Evolutionary conservation across 257 asterid genomes (phyloP).

Genomic region (Eustoma russellianum): DNA sequence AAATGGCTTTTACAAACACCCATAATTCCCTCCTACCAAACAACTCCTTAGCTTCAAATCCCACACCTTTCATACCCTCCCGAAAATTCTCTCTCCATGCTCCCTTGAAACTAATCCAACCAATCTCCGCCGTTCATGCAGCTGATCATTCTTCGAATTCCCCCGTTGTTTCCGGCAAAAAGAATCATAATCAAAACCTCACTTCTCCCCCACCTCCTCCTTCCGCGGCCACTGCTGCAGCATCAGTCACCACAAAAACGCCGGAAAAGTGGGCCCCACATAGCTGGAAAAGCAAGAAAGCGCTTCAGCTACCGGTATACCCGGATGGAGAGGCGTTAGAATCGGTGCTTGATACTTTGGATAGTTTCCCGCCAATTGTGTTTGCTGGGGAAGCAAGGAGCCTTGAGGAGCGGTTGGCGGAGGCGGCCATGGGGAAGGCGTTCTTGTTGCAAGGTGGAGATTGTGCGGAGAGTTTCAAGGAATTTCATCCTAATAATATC

Average conservation of each 20-base stretch:
- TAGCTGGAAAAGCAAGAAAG: constrained; percentile 47
- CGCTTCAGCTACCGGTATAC: constrained; percentile 45
- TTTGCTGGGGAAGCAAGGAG: constrained; percentile 81
- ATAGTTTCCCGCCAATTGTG: constrained; percentile 58
- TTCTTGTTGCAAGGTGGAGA: constrained; percentile 78
- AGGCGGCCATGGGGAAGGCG: constrained; percentile 76
- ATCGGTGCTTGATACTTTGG: constrained; percentile 45
- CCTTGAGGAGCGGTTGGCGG: constrained; percentile 60
- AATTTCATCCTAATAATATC: constrained; percentile 63
- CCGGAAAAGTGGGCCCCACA: constrained; percentile 32
- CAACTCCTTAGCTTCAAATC: constrained; percentile 22
- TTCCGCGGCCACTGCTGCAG: constrained; percentile 12
- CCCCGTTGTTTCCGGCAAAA: no score
- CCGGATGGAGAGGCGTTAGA: constrained; percentile 37
- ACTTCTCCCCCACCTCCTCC: constrained; percentile 21
- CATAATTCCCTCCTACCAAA: constrained; percentile 32
- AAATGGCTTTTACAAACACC: constrained; percentile 31
- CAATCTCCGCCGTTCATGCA: constrained; percentile 38
- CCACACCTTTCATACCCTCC: constrained; percentile 9
- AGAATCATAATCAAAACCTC: constrained; percentile 22
- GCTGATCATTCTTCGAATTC: constrained; percentile 25
- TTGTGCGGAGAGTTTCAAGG: constrained; percentile 87
- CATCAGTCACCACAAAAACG: constrained; percentile 4
- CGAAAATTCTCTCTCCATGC: constrained; percentile 8
- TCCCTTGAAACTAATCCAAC: constrained; percentile 21